Evolutionary conservation across 2,329 filamentous ascomycete species (phyloP), one percentile per base, ranked within the genome.

Genomic region (Penicillium sp.): DNA sequence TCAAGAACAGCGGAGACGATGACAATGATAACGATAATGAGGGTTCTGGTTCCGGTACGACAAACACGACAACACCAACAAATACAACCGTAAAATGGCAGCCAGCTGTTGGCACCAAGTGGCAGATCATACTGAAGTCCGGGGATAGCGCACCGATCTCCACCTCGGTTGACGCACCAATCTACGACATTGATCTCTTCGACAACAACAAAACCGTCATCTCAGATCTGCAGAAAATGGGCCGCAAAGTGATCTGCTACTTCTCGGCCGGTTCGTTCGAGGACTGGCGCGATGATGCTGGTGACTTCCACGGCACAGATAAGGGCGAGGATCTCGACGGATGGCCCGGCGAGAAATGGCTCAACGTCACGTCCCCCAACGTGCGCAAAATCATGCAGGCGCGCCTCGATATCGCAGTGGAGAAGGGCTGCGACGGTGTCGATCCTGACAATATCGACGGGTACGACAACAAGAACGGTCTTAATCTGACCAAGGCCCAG

Each of bases 221-320:
- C 50, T 59, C 71, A 4, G 68, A 71, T 6, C 74, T 87, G 15
- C 81, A 86, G 42, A 61, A 64, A 3, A 66, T 78, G 29, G 82
- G 81, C 9, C 83, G 83, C 67, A 85, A 83, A 60, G 83, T 90
- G 53, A 86, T 91, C 58, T 91, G 89, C 77, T 91, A 91, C 74
- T 91, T 91, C 76, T 88, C 85, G 51, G 87, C 86, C 0, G 89
- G 89, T 1, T 87, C 84, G 8, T 89, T 82, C 65, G 89, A 91
- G 72, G 70, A 84, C 51, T 84, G 81, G 76, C 81, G 88, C 3
- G 73, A 79, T 0, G 89, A 91, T 68, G 78, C 80, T 19, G 68
- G 67, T 31, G 65, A 82, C 6, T 90, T 90, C 67, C 67, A 75
- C 8, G 61, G 77, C 1, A 70, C 73, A 0, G 88, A 90, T 62